Conservation (phyloP, 768 basidiomycete species). For the Termitomyces sp. region DNA sequence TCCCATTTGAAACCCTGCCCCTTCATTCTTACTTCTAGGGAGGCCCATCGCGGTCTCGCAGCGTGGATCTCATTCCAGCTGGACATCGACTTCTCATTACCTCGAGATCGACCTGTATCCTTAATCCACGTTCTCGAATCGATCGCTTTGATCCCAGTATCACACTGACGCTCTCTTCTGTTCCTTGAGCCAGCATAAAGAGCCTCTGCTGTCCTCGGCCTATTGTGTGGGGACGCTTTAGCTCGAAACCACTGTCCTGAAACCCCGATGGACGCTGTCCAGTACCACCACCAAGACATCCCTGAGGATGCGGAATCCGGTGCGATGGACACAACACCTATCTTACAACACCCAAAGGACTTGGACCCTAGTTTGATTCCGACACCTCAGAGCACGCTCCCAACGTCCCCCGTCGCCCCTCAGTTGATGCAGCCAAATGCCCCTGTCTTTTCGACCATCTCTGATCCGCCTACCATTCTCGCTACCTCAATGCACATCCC, state of each 20-base stretch:
- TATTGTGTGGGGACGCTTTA: conserved; percentile 1
- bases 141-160: conserved; percentile 18
- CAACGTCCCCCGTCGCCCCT: conserved; percentile 16
- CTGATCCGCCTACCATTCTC: conserved; percentile 18
- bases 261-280: conserved; percentile 17
- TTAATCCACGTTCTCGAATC: conserved; percentile 15
- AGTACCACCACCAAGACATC: conserved; percentile 29
- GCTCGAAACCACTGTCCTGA: conserved; percentile 6
- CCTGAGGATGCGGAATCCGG: conserved; percentile 18
- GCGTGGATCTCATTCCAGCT: conserved; percentile 12
- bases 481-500: conserved; percentile 31
- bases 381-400: conserved; percentile 12
- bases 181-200: conserved; percentile 9
- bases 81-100: conserved; percentile 10
- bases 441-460: conserved; percentile 27
- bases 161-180: conserved; percentile 9
- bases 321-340: conserved; percentile 32
- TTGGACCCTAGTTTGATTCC: conserved; percentile 18
- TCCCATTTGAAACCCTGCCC: neutral
- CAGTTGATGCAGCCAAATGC: conserved; percentile 25
- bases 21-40: conserved; percentile 9
- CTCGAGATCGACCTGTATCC: conserved; percentile 14
- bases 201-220: neutral
- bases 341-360: conserved; percentile 21
- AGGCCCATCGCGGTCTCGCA: conserved; percentile 6